phyloP scores from a whole-genome alignment of 257 asterid species.

The Leptodermis oblonga region DNA sequence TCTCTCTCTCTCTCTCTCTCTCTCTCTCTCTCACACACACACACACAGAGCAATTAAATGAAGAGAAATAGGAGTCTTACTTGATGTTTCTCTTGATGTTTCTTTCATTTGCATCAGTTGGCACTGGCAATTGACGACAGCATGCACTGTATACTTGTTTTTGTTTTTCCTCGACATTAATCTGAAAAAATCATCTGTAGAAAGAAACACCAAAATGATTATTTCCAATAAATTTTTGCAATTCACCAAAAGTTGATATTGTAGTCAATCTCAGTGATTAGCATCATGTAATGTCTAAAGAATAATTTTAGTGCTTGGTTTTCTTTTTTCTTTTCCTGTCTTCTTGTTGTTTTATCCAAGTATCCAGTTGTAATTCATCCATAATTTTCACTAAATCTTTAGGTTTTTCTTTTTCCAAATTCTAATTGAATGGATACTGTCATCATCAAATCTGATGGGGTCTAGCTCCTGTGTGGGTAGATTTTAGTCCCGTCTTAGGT shows the following conservation, averaged over 20 bases:
- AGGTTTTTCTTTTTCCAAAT: neutral
- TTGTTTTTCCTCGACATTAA: neutral
- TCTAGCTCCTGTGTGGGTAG: neutral
- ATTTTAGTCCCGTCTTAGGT: neutral
- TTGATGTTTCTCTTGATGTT: no score
- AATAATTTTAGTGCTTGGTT: neutral
- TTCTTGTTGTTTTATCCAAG: neutral
- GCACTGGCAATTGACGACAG: no score
- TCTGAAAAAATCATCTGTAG: neutral
- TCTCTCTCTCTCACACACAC: conserved; percentile 13
- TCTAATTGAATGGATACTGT: no score
- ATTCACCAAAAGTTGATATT: neutral
- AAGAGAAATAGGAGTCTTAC: neutral
- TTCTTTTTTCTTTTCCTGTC: neutral
- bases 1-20: conserved; percentile 14
- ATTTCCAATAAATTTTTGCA: no score
- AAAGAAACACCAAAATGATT: neutral
- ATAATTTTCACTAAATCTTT: neutral
- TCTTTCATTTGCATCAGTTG: neutral
- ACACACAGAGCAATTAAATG: neutral
- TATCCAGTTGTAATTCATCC: neutral
- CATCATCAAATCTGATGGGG: neutral
- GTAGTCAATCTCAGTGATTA: neutral
- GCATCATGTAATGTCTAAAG: no score
- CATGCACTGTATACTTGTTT: neutral